Evolutionary conservation across 1,139 yeast species (phyloP).

Genomic region (Groenewaldozyma auringiensis): DNA sequence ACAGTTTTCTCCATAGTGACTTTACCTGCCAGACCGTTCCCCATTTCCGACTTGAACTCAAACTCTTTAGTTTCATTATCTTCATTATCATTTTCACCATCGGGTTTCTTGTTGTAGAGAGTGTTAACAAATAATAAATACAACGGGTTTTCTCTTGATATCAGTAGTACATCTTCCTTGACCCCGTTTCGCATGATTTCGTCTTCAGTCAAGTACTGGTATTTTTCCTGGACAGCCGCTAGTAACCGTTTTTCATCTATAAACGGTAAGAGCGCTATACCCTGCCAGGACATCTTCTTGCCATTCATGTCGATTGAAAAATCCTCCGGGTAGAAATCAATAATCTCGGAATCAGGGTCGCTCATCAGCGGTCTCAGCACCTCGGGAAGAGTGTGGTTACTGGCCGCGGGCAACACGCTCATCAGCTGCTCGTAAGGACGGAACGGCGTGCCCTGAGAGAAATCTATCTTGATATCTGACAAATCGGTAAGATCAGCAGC

Average conservation of each 20-base stretch:
- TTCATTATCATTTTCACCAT: slow-evolving; percentile 27
- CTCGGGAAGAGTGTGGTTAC: slow-evolving; percentile 83
- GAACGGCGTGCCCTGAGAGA: slow-evolving; percentile 72
- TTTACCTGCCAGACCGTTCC: slow-evolving; percentile 61
- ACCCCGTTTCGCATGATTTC: slow-evolving; percentile 56
- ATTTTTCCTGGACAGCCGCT: slow-evolving; percentile 56
- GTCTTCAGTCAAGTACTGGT: slow-evolving; percentile 54
- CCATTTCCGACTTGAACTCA: slow-evolving; percentile 39
- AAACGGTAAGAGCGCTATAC: slow-evolving; percentile 82
- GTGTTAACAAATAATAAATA: slow-evolving; percentile 19
- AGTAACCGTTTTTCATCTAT: slow-evolving; percentile 76
- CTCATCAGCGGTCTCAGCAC: slow-evolving; percentile 81
- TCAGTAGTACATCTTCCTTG: slow-evolving; percentile 30
- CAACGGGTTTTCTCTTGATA: slow-evolving; percentile 22
- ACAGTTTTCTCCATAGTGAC: slow-evolving; percentile 33
- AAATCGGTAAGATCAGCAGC: slow-evolving; percentile 75
- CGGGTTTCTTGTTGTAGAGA: slow-evolving; percentile 16
- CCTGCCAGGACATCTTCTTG: slow-evolving; percentile 92
- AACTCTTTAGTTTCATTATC: slow-evolving; percentile 23
- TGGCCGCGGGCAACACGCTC: slow-evolving; percentile 96
- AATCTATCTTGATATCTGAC: slow-evolving; percentile 51
- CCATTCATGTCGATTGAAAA: slow-evolving; percentile 95
- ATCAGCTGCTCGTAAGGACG: slow-evolving; percentile 92
- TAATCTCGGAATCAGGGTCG: slow-evolving; percentile 69
- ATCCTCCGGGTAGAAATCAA: slow-evolving; percentile 85